Evolutionary conservation across 2,329 filamentous ascomycete genomes (phyloP), one percentile per base, ranked within the genome.

Genomic region (Neodidymelliopsis sp.): DNA sequence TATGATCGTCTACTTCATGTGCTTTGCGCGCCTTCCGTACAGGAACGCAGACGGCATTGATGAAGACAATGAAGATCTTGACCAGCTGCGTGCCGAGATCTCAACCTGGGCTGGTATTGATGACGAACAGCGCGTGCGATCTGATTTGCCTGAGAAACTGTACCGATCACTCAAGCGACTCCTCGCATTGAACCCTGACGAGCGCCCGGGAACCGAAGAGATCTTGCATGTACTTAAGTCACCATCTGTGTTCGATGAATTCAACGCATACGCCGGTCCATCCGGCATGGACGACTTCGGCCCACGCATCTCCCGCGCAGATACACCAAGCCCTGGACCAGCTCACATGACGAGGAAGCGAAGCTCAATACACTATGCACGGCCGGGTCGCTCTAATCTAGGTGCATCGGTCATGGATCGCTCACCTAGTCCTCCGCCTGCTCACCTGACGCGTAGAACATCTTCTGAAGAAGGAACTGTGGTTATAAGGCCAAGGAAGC

Each of bases 1-100:
- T 37, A 97, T 99, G 93, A 97, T 97, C 46, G 81, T 99, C 3
- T 96, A 97, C 72, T 99, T 99, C 67, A 88, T 99, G 81, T 99
- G 94, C 70, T 99, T 99, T 69, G 90, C 88, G 1, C 83, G 87
- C 35, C 80, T 99, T 9, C 94, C 94, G 0, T 99, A 97, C 67
- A 80, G 76, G 18, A 89, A 88, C 60, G 90, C 92, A 41, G 93
- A 97, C 67, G 81, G 87, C 3, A 80, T 95, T 16, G 85, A 96
- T 51, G 93, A 97, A 71, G 93, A 97, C 66, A 86, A 91, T 45
- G 94, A 99, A 69, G 91, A 97, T 58, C 80, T 97, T 4, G 91
- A 97, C 60, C 79, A 86, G 57, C 80, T 99, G 22, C 85, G 92
- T 30, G 87, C 81, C 3, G 94, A 99, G 71, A 97, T 99, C 47